Conservation (phyloP, 2,329 filamentous ascomycete genomes). For the Lithohypha guttulata region DNA sequence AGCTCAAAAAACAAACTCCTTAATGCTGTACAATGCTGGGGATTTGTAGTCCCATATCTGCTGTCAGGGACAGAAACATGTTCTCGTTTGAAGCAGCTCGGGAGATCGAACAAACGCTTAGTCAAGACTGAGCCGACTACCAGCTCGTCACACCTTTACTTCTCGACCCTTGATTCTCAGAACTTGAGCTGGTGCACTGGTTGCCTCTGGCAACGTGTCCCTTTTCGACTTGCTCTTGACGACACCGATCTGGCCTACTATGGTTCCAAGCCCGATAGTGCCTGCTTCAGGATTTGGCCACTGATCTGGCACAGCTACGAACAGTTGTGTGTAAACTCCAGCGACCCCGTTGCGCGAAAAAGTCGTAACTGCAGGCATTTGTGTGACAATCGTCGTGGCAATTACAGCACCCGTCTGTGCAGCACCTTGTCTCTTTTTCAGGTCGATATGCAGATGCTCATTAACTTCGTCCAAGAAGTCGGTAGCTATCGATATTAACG, state of each 20-base stretch:
- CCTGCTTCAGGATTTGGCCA: constrained; percentile 23
- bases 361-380: constrained; percentile 24
- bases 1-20: too few relatives aligned
- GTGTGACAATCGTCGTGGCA: constrained; percentile 21
- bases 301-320: constrained; percentile 24
- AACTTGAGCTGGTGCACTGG: not conserved
- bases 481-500: constrained; percentile 4
- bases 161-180: constrained; percentile 6
- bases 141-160: too few relatives aligned
- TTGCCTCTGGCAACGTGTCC: constrained; percentile 2
- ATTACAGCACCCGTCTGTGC: constrained; percentile 22
- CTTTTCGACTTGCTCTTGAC: constrained; percentile 16
- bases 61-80: too few relatives aligned
- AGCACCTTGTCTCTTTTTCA: constrained; percentile 17
- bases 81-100: too few relatives aligned
- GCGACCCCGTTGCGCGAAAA: constrained; percentile 14
- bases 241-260: constrained; percentile 17
- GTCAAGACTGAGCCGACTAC: too few relatives aligned
- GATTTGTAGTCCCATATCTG: too few relatives aligned
- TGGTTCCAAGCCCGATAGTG: constrained; percentile 26
- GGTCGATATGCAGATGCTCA: constrained; percentile 11
- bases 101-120: too few relatives aligned
- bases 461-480: constrained; percentile 5
- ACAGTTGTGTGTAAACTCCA: constrained; percentile 23
- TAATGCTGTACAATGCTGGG: too few relatives aligned